Evolutionary conservation across 345 rosid genomes (phyloP).

Genomic region (Isatis tinctoria): DNA sequence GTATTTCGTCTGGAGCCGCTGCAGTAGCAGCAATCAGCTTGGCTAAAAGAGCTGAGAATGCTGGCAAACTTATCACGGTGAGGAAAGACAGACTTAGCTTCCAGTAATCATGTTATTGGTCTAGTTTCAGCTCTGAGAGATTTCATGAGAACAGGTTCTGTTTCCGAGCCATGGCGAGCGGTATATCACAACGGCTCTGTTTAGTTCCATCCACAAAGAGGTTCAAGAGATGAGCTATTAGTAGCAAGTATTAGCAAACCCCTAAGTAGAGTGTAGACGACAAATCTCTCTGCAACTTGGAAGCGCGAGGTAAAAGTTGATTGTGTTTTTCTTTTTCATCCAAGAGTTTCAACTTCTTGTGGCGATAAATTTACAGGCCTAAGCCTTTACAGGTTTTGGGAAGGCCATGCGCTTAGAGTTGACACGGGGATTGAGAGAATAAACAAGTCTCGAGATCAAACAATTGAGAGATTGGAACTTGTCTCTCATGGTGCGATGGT

Average conservation of each 20-base stretch:
- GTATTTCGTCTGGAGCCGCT: slow-evolving; percentile 96
- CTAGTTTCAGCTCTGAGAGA: slow-evolving; percentile 4
- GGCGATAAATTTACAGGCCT: background rate
- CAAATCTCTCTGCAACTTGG: background rate
- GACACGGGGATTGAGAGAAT: background rate
- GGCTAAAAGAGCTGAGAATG: slow-evolving; percentile 80
- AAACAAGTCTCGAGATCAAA: background rate
- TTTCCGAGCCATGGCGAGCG: slow-evolving; percentile 94
- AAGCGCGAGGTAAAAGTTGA: background rate
- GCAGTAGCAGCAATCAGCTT: slow-evolving; percentile 85
- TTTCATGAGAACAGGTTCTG: slow-evolving; percentile 45
- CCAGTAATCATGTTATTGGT: background rate
- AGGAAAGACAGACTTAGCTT: slow-evolving; percentile 11
- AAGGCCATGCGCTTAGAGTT: background rate
- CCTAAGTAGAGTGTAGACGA: background rate
- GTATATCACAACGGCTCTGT: slow-evolving; percentile 68
- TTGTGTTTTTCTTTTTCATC: background rate
- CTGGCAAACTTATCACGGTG: slow-evolving; percentile 84
- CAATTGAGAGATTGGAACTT: no score
- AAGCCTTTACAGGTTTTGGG: slow-evolving; percentile 5
- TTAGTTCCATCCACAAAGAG: slow-evolving; percentile 60
- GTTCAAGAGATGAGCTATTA: slow-evolving; percentile 52
- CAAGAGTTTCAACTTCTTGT: background rate
- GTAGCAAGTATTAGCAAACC: background rate
- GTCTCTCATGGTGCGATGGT: no score